phyloP scores from a whole-genome alignment of 2,329 filamentous ascomycete genomes.

The Aaosphaeria arxii region DNA sequence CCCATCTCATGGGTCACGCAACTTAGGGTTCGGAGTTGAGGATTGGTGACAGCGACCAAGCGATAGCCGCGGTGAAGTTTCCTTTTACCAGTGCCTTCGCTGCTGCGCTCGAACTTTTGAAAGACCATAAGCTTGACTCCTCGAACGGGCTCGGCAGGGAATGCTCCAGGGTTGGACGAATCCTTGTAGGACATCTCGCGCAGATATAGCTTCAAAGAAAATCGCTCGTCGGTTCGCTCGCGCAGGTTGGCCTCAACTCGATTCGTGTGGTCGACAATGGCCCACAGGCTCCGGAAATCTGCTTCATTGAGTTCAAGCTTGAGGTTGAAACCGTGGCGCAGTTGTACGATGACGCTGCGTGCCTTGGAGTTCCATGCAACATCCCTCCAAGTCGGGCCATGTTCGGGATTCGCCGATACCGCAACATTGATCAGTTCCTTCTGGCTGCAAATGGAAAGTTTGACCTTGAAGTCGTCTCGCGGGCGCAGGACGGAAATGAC shows the following conservation, averaged over 20 bases:
- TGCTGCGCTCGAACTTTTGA: conserved; percentile 65
- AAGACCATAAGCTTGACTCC: conserved; percentile 74
- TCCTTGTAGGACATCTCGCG: conserved; percentile 81
- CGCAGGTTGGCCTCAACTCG: conserved; percentile 72
- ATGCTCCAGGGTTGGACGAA: conserved; percentile 64
- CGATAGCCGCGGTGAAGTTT: conserved; percentile 77
- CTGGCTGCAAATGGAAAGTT: conserved; percentile 75
- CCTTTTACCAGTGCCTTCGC: conserved; percentile 69
- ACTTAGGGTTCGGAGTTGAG: conserved; percentile 73
- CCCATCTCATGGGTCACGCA: conserved; percentile 69
- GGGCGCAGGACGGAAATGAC: conserved; percentile 73
- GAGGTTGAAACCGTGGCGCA: conserved; percentile 74
- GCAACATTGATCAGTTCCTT: conserved; percentile 72
- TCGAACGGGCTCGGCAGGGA: conserved; percentile 71
- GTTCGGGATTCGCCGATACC: conserved; percentile 66
- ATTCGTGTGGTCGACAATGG: conserved; percentile 79
- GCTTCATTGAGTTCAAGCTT: conserved; percentile 67
- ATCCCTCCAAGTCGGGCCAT: conserved; percentile 75
- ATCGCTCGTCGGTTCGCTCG: conserved; percentile 65
- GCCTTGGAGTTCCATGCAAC: conserved; percentile 73
- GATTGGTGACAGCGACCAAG: conserved; percentile 72
- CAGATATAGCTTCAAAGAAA: conserved; percentile 67
- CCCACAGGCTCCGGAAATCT: conserved; percentile 78
- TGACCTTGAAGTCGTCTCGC: conserved; percentile 65
- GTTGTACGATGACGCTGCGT: conserved; percentile 62